Evolutionary conservation across 345 rosid genomes (phyloP), one percentile per base, ranked within the genome.

Genomic region (Pelargonium nanum): DNA sequence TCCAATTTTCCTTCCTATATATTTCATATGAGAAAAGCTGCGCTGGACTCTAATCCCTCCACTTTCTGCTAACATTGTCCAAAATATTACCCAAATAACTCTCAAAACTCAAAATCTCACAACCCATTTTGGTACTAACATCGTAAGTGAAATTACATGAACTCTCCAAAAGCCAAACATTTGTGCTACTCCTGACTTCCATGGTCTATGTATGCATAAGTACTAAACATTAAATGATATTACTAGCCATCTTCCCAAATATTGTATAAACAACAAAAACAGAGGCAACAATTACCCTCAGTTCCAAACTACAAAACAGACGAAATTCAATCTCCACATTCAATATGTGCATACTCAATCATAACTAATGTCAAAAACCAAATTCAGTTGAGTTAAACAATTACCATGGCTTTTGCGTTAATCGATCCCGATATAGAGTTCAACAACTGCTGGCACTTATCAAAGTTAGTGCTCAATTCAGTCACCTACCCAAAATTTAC

Each of bases 361-460:
- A 19, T 51, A 51, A 17, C 54, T 19, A 51, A 51, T 34, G 12
- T 34, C 45, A 9, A 34, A 34, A 34, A 34, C 45, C 6, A 34
- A 34, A 34, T 34, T 32, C 24, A 26, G 32, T 58, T 9, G 22
- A 62, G 55, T 19, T 19, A 19, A 60, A 58, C 22, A 53, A 30
- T 64, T 80, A 85, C 91, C 96, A 86, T 78, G 24, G 85, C 68
- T 68, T 85, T 86, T 7, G 83, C 62, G 69, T 67, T 81, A 6
- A 88, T 61, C 2, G 98, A 84, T 58, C 79, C 80, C 17, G 88
- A 77, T 57, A 91, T 88, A 4, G 95, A 88, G 65, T 85, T 86
- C 68, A 91, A 65, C 34, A 91, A 80, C 77, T 86, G 90, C 73
- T 88, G 98, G 68, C 98, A 86, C 78, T 88, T 88, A 61, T 91